A percentile compares a stretch with the other conserved stretches of the same genome.
Evolutionary conservation across 2,329 filamentous ascomycete species (phyloP).

Genomic region (Aspergillus pseudonomiae): DNA sequence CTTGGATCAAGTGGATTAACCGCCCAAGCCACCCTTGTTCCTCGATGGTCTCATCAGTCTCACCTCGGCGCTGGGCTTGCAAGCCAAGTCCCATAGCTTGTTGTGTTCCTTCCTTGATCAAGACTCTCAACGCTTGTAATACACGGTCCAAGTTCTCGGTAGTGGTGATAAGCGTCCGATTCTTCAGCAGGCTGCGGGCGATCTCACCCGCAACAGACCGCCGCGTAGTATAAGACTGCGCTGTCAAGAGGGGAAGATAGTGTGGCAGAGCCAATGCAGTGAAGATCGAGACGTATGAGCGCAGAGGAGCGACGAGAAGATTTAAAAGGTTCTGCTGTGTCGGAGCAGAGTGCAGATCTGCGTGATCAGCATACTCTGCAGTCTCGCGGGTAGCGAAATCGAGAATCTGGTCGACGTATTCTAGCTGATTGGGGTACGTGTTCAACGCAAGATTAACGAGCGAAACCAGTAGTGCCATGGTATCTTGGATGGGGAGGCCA

Average conservation of each 20-base stretch:
- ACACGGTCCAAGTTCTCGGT: constrained; percentile 83
- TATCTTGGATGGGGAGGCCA: constrained; percentile 89
- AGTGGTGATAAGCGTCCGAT: constrained; percentile 77
- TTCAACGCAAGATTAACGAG: constrained; percentile 91
- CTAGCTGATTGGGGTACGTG: constrained; percentile 88
- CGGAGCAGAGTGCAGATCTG: constrained; percentile 86
- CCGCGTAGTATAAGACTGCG: constrained; percentile 89
- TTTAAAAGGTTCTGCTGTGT: constrained; percentile 88
- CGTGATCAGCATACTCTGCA: constrained; percentile 84
- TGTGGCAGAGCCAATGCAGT: constrained; percentile 92
- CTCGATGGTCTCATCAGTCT: constrained; percentile 97
- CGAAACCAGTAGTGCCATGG: constrained; percentile 90
- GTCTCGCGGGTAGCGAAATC: constrained; percentile 87
- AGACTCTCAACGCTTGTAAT: constrained; percentile 81
- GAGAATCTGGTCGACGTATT: constrained; percentile 94
- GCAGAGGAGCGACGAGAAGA: constrained; percentile 86
- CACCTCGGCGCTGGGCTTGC: constrained; percentile 71
- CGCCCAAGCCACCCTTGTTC: constrained; percentile 97
- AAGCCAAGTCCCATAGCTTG: constrained; percentile 77
- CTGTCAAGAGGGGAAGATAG: constrained; percentile 85
- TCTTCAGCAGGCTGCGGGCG: constrained; percentile 77
- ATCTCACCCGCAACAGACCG: constrained; percentile 90
- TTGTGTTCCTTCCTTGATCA: constrained; percentile 92
- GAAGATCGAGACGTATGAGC: constrained; percentile 89
- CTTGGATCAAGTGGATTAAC: constrained; percentile 84